These are phyloP conservation scores for Suillus luteus DNA, from an alignment of 768 basidiomycete genomes.

Conservation along the genomic window DNA sequence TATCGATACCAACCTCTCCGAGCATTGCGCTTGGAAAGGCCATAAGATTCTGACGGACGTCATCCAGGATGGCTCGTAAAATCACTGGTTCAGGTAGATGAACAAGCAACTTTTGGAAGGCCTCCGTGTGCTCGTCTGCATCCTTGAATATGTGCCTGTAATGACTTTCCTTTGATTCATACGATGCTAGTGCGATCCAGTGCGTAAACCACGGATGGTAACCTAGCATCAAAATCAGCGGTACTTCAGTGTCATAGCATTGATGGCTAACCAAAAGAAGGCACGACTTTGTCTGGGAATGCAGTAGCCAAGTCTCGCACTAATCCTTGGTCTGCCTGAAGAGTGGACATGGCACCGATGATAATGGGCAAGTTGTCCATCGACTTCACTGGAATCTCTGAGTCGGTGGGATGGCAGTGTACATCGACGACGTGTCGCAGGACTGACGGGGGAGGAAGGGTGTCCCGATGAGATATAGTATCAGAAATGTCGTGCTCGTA, in stretches of 20 bases:
- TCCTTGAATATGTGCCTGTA: conserved; percentile 71
- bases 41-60: conserved; percentile 61
- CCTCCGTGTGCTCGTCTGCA: conserved; percentile 33
- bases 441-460: conserved; percentile 40
- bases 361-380: conserved; percentile 63
- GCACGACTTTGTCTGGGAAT: conserved; percentile 70
- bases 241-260: conserved; percentile 16
- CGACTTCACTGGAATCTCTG: conserved; percentile 46
- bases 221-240: conserved; percentile 46
- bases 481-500: conserved; percentile 7
- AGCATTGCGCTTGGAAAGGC: conserved; percentile 74
- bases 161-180: conserved; percentile 64
- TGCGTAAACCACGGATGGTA: conserved; percentile 96
- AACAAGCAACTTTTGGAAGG: conserved; percentile 59
- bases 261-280: conserved; percentile 77
- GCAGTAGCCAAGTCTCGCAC: conserved; percentile 65
- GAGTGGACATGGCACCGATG: conserved; percentile 83
- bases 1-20: conserved; percentile 93
- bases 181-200: conserved; percentile 55
- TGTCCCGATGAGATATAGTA: conserved; percentile 9
- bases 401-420: conserved; percentile 93
- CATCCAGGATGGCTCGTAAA: conserved; percentile 57
- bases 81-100: conserved; percentile 72
- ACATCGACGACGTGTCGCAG: conserved; percentile 78
- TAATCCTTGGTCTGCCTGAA: conserved; percentile 63